Percentiles rank a stretch among this genome's conserved stretches.
Evolutionary conservation across 1,284 basidiomycete genomes (phyloP).

Genomic region (Ceratobasidium sp.): DNA sequence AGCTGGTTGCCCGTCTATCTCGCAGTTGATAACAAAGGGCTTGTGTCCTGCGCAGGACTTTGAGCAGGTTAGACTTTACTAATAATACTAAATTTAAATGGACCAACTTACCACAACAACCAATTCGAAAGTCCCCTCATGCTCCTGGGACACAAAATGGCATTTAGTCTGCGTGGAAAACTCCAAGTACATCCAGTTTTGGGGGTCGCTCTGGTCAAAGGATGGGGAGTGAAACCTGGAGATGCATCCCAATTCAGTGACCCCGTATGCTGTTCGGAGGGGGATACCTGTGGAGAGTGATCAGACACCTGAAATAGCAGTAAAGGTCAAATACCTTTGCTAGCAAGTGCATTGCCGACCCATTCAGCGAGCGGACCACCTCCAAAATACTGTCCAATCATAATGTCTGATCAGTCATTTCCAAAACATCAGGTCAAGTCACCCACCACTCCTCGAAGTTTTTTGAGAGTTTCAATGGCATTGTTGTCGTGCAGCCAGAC

Average conservation of each 20-base stretch:
- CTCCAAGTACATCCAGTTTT: constrained; percentile 38
- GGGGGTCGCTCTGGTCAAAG: neutral
- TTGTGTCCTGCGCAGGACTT: constrained; percentile 21
- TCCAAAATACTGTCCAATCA: constrained; percentile 33
- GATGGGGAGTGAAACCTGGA: neutral
- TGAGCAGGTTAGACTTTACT: no score
- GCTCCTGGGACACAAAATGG: neutral
- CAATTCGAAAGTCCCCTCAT: constrained; percentile 12
- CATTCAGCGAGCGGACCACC: neutral
- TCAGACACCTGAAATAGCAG: neutral
- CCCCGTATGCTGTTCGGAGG: neutral
- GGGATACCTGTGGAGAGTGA: neutral
- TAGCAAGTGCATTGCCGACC: neutral
- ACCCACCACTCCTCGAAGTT: constrained; percentile 42
- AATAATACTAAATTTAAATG: neutral
- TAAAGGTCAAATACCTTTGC: constrained; percentile 12
- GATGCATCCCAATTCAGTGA: neutral
- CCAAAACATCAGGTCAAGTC: neutral
- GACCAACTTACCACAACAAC: constrained; percentile 20
- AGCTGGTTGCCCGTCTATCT: constrained; percentile 23
- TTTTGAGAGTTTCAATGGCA: constrained; percentile 34
- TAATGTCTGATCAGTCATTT: neutral
- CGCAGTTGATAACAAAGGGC: constrained; percentile 28
- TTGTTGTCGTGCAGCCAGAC: constrained; percentile 38
- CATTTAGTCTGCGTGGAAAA: constrained; percentile 1